phyloP scores from a whole-genome alignment of 2,329 filamentous ascomycete genomes.

The Colletotrichum viniferum region DNA sequence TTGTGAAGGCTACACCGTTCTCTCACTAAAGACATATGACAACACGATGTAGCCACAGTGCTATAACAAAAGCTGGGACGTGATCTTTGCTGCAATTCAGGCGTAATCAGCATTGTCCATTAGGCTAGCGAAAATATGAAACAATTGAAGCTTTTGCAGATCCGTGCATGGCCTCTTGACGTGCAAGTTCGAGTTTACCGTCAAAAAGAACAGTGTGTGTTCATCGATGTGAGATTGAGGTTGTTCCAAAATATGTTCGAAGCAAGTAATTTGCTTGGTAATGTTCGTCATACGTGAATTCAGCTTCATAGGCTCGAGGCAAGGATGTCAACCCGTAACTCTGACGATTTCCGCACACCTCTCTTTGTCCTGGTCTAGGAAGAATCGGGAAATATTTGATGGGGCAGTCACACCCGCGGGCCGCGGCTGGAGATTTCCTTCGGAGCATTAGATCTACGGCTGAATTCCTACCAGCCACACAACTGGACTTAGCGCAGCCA shows the following conservation, averaged over 20 bases:
- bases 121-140: background rate
- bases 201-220: background rate
- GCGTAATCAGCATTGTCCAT: background rate
- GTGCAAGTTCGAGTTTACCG: background rate
- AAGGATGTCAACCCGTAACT: background rate
- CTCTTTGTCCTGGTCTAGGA: background rate
- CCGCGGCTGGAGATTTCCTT: background rate
- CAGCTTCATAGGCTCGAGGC: background rate
- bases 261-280: background rate
- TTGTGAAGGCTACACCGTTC: background rate
- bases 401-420: background rate
- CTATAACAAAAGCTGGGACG: background rate
- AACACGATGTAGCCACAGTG: background rate
- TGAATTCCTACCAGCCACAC: background rate
- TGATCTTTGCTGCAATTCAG: background rate
- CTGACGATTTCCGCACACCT: background rate
- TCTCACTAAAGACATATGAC: background rate
- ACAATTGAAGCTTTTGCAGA: background rate
- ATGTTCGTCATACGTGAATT: background rate
- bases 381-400: background rate
- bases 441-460: background rate
- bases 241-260: accelerated
- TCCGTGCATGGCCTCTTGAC: background rate
- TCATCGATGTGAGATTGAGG: background rate
- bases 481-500: background rate